Evolutionary conservation across 1,284 basidiomycete genomes (phyloP), one percentile per base, ranked within the genome.

Genomic region (Ganoderma resinaceum): DNA sequence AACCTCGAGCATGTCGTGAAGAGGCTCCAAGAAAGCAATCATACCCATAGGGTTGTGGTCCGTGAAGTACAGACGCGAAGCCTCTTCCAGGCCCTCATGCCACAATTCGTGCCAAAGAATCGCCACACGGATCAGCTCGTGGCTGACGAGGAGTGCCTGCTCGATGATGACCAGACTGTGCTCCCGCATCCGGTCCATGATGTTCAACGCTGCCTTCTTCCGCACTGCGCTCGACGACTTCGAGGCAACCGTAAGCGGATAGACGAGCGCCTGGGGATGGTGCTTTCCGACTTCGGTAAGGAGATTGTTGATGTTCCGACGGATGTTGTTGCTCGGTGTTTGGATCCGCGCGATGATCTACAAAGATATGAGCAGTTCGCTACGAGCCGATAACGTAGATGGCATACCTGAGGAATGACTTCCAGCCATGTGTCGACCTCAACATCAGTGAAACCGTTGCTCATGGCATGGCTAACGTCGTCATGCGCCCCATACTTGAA

Each of bases 21-120:
- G 82, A 2, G 97, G 97, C 75, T 98, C 96, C 67, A 99, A 82
- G 23, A 92, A 94, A 40, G 92, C 92, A 77, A 99, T 99, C 98
- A 99, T 99, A 20, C 94, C 98, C 73, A 97, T 95, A n/a, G 97
- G 94, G 79, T 99, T 99, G 79, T 97, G 95, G 76, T 99, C 98
- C 23, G 96, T 98, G 84, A 97, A 99, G 84, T 97, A 99, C 62
- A 97, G 85, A 63, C 98, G 89, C 14, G 97, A 99, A 2, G 98
- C 98, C 80, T 99, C 98, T 82, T 99, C 98, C 29, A 99, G 85
- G 16, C 96, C 97, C 83, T 99, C 98, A 77, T 99, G 96, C 98
- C 98, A 99, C 76, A 98, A 86, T 80, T 99, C 98, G 77, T 99
- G 97, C 98, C 98, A 99, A 23, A 99, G 84, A 71, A 99, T 99